Evolutionary conservation across 192 early-diverging fungal genomes (phyloP).

Genomic region (Entomortierella lignicola): DNA sequence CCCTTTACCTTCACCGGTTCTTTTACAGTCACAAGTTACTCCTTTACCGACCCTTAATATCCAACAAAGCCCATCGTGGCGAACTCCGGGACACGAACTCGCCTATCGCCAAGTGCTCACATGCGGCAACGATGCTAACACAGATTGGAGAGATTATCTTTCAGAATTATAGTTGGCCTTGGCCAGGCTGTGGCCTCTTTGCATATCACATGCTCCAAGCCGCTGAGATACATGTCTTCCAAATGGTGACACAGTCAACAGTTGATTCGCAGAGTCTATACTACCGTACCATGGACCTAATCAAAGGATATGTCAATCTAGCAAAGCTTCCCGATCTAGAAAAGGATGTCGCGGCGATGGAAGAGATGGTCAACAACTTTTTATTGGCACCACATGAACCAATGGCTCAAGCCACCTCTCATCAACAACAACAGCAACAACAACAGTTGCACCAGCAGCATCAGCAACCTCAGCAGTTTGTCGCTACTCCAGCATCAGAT

Average conservation of each 20-base stretch:
- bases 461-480: too few species aligned
- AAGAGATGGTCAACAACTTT: constrained; percentile 49
- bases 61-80: constrained; percentile 42
- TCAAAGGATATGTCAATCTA: constrained; percentile 50
- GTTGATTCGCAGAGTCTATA: constrained; percentile 40
- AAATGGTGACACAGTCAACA: constrained; percentile 43
- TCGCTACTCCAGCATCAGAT: constrained; percentile 42
- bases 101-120: constrained; percentile 40
- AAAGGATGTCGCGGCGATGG: constrained; percentile 47
- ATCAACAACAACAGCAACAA: constrained; percentile 27
- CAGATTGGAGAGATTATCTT: constrained; percentile 55
- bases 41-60: constrained; percentile 44
- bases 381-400: constrained; percentile 27
- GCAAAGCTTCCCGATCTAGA: constrained; percentile 43
- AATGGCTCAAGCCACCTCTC: not conserved
- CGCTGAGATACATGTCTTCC: constrained; percentile 53
- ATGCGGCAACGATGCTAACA: constrained; percentile 39
- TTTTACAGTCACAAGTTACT: constrained; percentile 45
- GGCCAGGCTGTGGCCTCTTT: constrained; percentile 54
- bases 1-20: constrained; percentile 53
- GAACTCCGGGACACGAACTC: constrained; percentile 38
- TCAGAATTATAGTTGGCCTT: constrained; percentile 54
- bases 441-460: constrained; percentile 38
- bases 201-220: constrained; percentile 54
- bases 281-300: constrained; percentile 47